A percentile compares a stretch with the other conserved stretches of the same genome.
phyloP scores from a whole-genome alignment of 2,329 filamentous ascomycete species.

The Talaromyces sp. region DNA sequence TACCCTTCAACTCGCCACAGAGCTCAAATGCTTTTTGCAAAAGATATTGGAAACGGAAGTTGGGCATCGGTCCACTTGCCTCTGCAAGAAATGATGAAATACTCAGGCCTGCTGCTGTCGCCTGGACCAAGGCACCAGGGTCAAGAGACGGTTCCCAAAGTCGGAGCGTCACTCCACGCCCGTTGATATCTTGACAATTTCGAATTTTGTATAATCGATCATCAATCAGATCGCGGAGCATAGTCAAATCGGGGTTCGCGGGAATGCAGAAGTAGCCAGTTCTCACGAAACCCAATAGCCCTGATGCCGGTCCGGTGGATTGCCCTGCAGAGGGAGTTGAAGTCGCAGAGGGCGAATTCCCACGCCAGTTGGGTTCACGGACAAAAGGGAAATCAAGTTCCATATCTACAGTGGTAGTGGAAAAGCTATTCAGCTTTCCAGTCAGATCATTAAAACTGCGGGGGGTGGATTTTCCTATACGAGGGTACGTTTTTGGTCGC shows the following conservation, averaged over 20 bases:
- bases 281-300: not conserved
- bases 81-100: too few species aligned
- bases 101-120: not conserved
- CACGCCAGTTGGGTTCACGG: too few species aligned
- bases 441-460: slow-evolving; percentile 14
- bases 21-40: slow-evolving; percentile 25
- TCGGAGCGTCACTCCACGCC: slow-evolving; percentile 15
- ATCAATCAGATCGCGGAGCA: slow-evolving; percentile 23
- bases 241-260: slow-evolving; percentile 21
- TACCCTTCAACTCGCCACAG: slow-evolving; percentile 21
- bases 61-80: slow-evolving; percentile 20
- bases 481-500: too few species aligned
- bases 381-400: slow-evolving; percentile 19
- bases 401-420: slow-evolving; percentile 19
- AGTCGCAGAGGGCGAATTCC: too few species aligned
- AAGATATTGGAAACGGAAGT: slow-evolving; percentile 26
- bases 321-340: not conserved
- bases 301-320: slow-evolving; percentile 7
- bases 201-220: slow-evolving; percentile 33
- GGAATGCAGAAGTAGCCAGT: slow-evolving; percentile 27
- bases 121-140: slow-evolving; percentile 19
- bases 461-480: too few species aligned
- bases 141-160: slow-evolving; percentile 30
- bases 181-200: slow-evolving; percentile 30
- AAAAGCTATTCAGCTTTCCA: slow-evolving; percentile 19